A percentile compares a stretch with the other conserved stretches of the same genome.
Evolutionary conservation across 208 protist species (phyloP).

Genomic region (Leishmania martiniquensis): DNA sequence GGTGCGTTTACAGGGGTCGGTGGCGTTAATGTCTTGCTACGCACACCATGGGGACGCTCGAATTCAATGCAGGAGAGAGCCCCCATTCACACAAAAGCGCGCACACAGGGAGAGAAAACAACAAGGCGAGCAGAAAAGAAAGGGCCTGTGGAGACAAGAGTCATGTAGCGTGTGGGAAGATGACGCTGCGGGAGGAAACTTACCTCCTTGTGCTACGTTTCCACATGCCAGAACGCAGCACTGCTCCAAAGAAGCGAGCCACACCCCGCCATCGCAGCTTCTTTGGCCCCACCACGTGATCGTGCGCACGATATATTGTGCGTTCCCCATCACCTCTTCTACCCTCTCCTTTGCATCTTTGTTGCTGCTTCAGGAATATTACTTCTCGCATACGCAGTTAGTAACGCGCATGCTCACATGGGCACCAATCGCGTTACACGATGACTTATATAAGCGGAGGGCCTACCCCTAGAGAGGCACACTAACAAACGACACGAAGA

Average conservation of each 20-base stretch:
- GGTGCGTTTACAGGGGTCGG: not conserved
- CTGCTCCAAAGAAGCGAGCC: no score
- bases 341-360: not conserved
- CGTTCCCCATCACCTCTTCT: not conserved
- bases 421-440: constrained; percentile 4
- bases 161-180: not conserved
- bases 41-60: not conserved
- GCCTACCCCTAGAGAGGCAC: not conserved
- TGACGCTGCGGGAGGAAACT: not conserved
- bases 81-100: not conserved
- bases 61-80: not conserved
- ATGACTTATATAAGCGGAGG: not conserved
- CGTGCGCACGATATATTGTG: not conserved
- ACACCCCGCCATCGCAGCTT: not conserved
- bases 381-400: not conserved
- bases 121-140: constrained; percentile 2
- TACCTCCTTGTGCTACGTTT: not conserved
- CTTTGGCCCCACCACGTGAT: not conserved
- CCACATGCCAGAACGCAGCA: no score
- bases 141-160: not conserved
- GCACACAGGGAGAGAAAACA: not conserved
- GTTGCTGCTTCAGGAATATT: not conserved
- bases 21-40: not conserved
- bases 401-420: not conserved
- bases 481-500: not conserved